These are phyloP conservation scores for Lodderomyces orthopsilosis DNA, from an alignment of 1,139 yeast genomes.

Conservation along the genomic window DNA sequence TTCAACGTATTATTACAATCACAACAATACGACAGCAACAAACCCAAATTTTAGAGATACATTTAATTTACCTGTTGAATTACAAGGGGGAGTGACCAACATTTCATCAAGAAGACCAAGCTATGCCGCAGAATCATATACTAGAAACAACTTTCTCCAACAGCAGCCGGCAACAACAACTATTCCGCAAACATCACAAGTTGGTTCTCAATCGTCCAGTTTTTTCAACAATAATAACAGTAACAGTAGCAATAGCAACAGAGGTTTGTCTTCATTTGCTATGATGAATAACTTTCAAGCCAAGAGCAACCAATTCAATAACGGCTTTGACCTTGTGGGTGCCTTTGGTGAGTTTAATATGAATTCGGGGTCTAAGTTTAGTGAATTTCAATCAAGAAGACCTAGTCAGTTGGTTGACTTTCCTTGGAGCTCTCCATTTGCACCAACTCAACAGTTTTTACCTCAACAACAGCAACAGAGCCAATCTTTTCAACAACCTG, in stretches of 20 bases:
- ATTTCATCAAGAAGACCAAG: slow-evolving; percentile 64
- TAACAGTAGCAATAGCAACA: slow-evolving; percentile 1
- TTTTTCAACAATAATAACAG: slow-evolving; percentile 9
- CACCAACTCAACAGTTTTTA: not conserved
- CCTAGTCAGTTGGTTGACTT: slow-evolving; percentile 46
- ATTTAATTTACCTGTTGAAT: slow-evolving; percentile 54
- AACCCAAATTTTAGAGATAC: slow-evolving; percentile 15
- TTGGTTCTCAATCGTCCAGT: slow-evolving; percentile 9
- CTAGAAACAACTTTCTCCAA: slow-evolving; percentile 27
- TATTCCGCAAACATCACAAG: slow-evolving; percentile 11
- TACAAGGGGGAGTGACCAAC: slow-evolving; percentile 63
- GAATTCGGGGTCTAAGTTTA: slow-evolving; percentile 34
- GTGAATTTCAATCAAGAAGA: slow-evolving; percentile 44
- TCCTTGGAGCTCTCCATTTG: slow-evolving; percentile 12
- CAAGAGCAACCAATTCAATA: slow-evolving; percentile 12
- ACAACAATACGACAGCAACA: slow-evolving; percentile 1
- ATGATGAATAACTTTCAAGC: slow-evolving; percentile 22
- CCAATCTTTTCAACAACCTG: not conserved
- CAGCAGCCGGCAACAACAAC: slow-evolving; percentile 8
- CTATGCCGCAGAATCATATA: slow-evolving; percentile 60
- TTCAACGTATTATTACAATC: slow-evolving; percentile 8
- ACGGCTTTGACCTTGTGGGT: slow-evolving; percentile 28
- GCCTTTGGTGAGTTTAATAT: slow-evolving; percentile 28
- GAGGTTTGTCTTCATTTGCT: slow-evolving; percentile 19
- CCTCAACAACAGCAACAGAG: slow-evolving; percentile 3